These are phyloP conservation scores for Zhuliangozyma blackwelliae DNA, from an alignment of 1,139 yeast species.

Conservation along the genomic window DNA sequence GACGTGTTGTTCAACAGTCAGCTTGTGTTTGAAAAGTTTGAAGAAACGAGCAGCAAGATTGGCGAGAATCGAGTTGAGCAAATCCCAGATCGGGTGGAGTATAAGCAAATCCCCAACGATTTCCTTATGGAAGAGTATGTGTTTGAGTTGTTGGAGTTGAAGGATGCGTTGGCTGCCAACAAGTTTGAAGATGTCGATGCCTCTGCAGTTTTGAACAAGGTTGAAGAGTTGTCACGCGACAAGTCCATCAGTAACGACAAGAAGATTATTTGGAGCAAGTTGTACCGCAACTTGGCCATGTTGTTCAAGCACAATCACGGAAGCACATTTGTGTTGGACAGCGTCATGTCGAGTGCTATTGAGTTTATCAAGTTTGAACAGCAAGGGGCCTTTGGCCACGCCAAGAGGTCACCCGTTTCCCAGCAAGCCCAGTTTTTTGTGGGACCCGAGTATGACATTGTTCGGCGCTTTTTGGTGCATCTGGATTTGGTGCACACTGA, in stretches of 20 bases:
- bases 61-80: not conserved
- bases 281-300: conserved; percentile 26
- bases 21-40: conserved; percentile 16
- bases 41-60: conserved; percentile 4
- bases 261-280: conserved; percentile 21
- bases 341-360: conserved; percentile 26
- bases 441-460: conserved; percentile 2
- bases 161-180: conserved; percentile 7
- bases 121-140: conserved; percentile 32
- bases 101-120: conserved; percentile 36
- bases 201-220: conserved; percentile 8
- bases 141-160: conserved; percentile 28
- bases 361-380: conserved; percentile 26
- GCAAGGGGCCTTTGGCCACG: not conserved
- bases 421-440: conserved; percentile 2
- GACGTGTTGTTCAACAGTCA: conserved; percentile 29
- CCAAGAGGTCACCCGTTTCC: not conserved
- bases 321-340: conserved; percentile 33
- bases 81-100: conserved; percentile 5
- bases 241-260: conserved; percentile 15
- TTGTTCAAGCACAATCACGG: conserved; percentile 32
- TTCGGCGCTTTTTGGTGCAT: conserved; percentile 10
- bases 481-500: conserved; percentile 13
- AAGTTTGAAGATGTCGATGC: conserved; percentile 14
- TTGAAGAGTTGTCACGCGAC: conserved; percentile 7